Conservation (phyloP, 2,329 filamentous ascomycete species). For the Colletotrichum abscissum region DNA sequence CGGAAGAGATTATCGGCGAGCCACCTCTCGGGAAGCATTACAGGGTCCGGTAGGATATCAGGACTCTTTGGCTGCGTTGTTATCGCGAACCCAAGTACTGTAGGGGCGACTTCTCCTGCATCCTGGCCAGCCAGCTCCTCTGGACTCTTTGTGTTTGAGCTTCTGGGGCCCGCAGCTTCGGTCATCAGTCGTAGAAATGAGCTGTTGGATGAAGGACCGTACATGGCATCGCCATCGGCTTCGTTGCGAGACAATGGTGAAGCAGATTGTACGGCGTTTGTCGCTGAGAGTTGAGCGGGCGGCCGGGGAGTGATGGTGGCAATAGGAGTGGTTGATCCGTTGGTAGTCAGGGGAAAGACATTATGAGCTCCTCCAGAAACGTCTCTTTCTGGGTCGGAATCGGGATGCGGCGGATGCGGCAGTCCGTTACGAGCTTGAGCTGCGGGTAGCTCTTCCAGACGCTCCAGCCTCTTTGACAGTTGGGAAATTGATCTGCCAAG, state of each 20-base stretch:
- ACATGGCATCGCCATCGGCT: conserved; percentile 2
- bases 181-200: conserved; percentile 11
- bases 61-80: not conserved
- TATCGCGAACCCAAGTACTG: not conserved
- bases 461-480: not conserved
- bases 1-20: conserved; percentile 21
- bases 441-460: not conserved
- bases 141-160: not conserved
- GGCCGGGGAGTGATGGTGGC: not conserved
- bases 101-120: not conserved
- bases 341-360: no score
- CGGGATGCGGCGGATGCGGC: not conserved
- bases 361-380: no score
- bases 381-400: not conserved
- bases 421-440: not conserved
- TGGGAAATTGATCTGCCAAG: not conserved
- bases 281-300: no score
- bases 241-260: not conserved
- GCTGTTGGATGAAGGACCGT: not conserved
- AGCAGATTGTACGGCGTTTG: not conserved
- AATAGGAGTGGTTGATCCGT: not conserved
- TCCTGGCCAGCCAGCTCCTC: not conserved
- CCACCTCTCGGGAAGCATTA: conserved; percentile 15
- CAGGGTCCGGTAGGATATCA: not conserved
- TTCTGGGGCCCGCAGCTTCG: not conserved